phyloP scores from a whole-genome alignment of 148 eudicot species.

The Silene latifolia region DNA sequence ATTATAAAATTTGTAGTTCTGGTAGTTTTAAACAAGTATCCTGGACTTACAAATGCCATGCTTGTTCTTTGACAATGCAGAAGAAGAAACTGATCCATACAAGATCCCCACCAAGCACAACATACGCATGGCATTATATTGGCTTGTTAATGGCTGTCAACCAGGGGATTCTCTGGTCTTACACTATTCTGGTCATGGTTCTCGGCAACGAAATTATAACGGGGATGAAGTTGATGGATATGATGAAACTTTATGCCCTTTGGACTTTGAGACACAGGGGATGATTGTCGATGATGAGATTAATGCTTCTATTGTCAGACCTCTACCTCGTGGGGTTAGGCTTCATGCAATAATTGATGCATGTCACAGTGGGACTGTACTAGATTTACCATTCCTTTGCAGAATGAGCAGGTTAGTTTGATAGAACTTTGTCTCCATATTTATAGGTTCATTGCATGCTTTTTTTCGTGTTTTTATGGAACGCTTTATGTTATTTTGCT shows the following conservation, averaged over 20 bases:
- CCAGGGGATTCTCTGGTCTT: constrained; percentile 90
- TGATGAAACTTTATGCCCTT: constrained; percentile 92
- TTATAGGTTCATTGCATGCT: not conserved
- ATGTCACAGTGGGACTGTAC: constrained; percentile 94
- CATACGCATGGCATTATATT: constrained; percentile 74
- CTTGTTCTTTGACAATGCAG: constrained; percentile 40
- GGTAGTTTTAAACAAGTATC: not conserved
- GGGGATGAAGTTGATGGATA: constrained; percentile 93
- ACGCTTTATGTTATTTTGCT: not conserved
- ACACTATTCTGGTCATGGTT: constrained; percentile 97
- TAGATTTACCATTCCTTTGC: constrained; percentile 87
- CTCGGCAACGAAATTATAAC: constrained; percentile 61
- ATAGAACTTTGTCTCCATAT: not conserved
- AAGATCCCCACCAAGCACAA: constrained; percentile 74
- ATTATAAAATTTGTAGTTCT: not conserved
- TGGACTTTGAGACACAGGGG: constrained; percentile 93
- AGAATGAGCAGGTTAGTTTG: constrained; percentile 77
- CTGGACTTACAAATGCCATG: not conserved
- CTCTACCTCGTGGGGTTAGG: constrained; percentile 81
- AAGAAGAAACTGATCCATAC: constrained; percentile 85
- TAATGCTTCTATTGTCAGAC: constrained; percentile 75
- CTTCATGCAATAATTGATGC: constrained; percentile 97
- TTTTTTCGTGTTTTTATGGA: not conserved
- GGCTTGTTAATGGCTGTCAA: constrained; percentile 93
- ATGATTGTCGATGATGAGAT: constrained; percentile 97